Base-by-base conservation (phyloP, 2,329 filamentous ascomycete genomes). In the Phialophora macrospora region DNA sequence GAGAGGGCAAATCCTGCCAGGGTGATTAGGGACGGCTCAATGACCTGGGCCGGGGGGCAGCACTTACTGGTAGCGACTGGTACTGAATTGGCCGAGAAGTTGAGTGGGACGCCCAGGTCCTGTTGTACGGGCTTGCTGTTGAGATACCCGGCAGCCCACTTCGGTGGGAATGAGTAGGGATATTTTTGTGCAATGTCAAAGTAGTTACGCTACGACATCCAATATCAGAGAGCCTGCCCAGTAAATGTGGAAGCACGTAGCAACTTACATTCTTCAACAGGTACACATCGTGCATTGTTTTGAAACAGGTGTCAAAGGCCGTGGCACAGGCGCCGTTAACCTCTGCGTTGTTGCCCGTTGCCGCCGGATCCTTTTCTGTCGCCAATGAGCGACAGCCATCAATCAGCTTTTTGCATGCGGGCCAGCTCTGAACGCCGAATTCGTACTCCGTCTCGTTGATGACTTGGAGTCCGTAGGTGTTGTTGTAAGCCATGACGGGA, bases 81-180 rank as follows among this genome's bases (percentile, higher is more conserved):
- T 2, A 69, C 62, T 8, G 77, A 79, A 1, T 77, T 76, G 12
- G 77, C 72, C 0, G 85, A 84, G 77, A 82, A 88, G 74, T 89
- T 88, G 20, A 88, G 75, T 0, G 85, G 84, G 0, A 87, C 83
- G 4, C 87, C 87, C 1, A 90, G 80, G 0, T 83, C 84, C 2
- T 75, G 74, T 71, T 88, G 86, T 0, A 88, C 84, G 71, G 83
- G 81, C 5, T 80, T 77, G 68, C 86, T 81, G 71, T 84, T 86
- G 41, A 90, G 78, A 74, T 81, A 89, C 1, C 84, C 84, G 11
- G 59, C 66, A 8, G 57, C 62, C 73, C 81, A 83, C 17, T 78
- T 75, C 0, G 77, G 72, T 0, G 82, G 82, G 46, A 82, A 84
- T 1, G 81, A 78, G 59, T 82, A 80, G 0, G 77, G 77, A 22